Base-by-base conservation (phyloP, 805 yeast genomes). In the Kodamaea kaohsiungensis region DNA sequence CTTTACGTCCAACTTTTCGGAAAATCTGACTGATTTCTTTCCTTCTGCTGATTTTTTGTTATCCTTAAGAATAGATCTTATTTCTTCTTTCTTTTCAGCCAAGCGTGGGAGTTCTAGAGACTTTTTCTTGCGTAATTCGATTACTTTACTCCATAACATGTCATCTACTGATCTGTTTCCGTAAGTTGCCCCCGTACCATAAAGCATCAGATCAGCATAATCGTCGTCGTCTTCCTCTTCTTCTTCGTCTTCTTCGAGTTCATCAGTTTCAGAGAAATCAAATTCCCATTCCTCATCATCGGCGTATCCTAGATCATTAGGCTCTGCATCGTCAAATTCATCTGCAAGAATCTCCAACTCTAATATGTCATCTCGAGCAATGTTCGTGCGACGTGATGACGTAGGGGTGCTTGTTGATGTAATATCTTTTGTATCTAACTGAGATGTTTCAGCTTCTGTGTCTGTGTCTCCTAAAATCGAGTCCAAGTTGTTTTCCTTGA, bases 291-390 rank as follows among this genome's bases (percentile, higher is more conserved):
- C 78, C 22, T 68, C 77, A 45, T 71, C 75, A 12, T 68, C 71
- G 4, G 65, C 71, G 43, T 43, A 57, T 9, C 49, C 46, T 37
- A 42, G 45, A 4, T 61, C 61, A 16, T 63, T 63, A 1, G 56
- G 63, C 1, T 60, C 67, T n/a, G 62, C 58, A 3, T 65, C 72
- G 22, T 68, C 72, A 12, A 79, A 59, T 10, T 81, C 81, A 49
- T 78, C 82, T 0, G 87, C 85, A 1, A 83, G 68, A 19, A 84
- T 49, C 56, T 84, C 88, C 13, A 85, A 65, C 52, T 83, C 82
- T 1, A 82, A 62, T 7, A 83, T 60, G 55, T 83, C 86, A 2
- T 77, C 75, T 3, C 70, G 69, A 50, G 74, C 78, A 46, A 79
- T 69, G 0, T 75, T 69, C 13, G 61, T 61, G 35, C n/a, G 46